Evolutionary conservation across 2,329 filamentous ascomycete species (phyloP).

Genomic region (Coniochaeta pulveracea): DNA sequence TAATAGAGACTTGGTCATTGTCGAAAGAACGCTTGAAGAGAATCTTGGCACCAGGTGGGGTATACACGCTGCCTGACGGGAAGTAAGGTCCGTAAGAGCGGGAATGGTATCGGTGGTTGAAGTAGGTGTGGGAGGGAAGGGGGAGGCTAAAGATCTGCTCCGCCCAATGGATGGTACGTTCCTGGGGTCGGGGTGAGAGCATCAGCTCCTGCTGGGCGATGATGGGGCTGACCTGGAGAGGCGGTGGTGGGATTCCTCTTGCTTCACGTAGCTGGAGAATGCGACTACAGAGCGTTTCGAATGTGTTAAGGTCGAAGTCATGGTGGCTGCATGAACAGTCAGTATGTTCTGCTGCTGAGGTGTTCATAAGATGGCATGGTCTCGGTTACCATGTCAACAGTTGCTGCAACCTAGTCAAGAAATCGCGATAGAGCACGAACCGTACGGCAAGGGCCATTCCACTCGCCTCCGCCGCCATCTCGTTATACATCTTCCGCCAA

Average conservation of each 20-base stretch:
- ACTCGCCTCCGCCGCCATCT: conserved; percentile 39
- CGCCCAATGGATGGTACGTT: conserved; percentile 38
- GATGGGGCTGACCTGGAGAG: conserved; percentile 20
- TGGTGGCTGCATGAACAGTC: conserved; percentile 1
- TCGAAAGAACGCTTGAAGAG: conserved; percentile 49
- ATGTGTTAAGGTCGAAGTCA: conserved; percentile 42
- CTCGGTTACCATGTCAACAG: conserved; percentile 35
- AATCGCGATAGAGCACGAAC: conserved; percentile 45
- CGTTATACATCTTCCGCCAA: conserved; percentile 49
- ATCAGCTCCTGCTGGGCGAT: conserved; percentile 21
- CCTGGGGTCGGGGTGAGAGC: conserved; percentile 14
- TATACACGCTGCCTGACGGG: conserved; percentile 28
- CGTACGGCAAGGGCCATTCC: conserved; percentile 38
- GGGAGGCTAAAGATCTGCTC: conserved; percentile 47
- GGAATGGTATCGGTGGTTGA: conserved; percentile 31
- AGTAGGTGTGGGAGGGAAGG: conserved; percentile 35
- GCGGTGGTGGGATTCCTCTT: conserved; percentile 35
- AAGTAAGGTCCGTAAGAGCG: conserved; percentile 33
- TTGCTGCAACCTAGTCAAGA: conserved; percentile 34
- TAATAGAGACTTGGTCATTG: conserved; percentile 40
- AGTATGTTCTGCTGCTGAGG: background rate
- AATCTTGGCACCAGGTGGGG: conserved; percentile 35
- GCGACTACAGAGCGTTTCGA: conserved; percentile 35
- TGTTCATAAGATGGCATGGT: background rate
- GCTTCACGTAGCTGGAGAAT: conserved; percentile 40